Base-by-base conservation (phyloP, 371 early-diverging fungal genomes). In the Nematocida sp. region DNA sequence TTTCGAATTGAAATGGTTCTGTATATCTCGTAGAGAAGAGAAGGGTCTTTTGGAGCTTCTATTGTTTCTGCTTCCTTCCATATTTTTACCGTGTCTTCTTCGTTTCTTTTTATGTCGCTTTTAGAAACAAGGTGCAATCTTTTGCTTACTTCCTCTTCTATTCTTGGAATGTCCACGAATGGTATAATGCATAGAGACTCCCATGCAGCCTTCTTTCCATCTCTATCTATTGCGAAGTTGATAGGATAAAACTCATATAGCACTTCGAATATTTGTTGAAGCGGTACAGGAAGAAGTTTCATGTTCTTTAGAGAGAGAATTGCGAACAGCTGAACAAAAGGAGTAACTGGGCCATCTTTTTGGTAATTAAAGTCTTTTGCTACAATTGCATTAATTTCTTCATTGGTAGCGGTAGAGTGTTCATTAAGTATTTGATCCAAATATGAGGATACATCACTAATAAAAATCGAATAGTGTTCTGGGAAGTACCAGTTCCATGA, bases 191-290 rank as follows among this genome's bases (percentile, higher is more conserved):
- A 57, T 11, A 57, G 16, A 11, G 59, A 11, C 36, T 57, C 59
- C 59, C 59, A 57, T 9, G 42, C 11, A 11, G 59, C 59, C 59
- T 57, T 57, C 25, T 57, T 57, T n/a, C 59, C 59, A 33, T 57
- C 59, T 57, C 28, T 35, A 33, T 57, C 59, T 23, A 35, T 38
- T 23, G 59, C 42, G 28, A 57, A 57, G 39, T 11, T 42, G 9
- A 9, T 57, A 5, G 59, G 59, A 33, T 57, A 57, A 28, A 13
- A 57, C 36, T 57, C 59, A 11, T 9, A 23, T 28, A 57, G 59
- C 18, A 7, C 59, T 7, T 7, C 7, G 42, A 57, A 57, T 7
- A 57, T 28, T 7, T 9, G n/a, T 33, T 42, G 59, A 9, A 57
- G 59, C 11, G 59, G 39, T 7, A 5, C 42, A 9, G 59, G 59